These are phyloP conservation scores for Penicillium sp. DNA, from an alignment of 2,329 filamentous ascomycete genomes.

Conservation along the genomic window DNA sequence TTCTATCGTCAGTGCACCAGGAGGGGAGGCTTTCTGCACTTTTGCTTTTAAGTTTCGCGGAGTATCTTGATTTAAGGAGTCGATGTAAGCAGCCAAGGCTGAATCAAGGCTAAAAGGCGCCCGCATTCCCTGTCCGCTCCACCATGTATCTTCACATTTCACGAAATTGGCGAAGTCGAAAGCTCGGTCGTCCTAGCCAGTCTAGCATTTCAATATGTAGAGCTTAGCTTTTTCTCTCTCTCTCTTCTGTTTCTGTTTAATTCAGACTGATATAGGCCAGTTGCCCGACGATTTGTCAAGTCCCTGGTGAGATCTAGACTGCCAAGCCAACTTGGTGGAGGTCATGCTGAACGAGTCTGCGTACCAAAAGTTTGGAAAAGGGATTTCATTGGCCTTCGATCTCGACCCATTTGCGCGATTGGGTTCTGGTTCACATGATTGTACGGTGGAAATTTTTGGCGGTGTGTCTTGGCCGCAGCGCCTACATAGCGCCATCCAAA, in stretches of 20 bases:
- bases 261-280: no score
- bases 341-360: no score
- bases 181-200: background rate
- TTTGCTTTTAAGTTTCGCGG: constrained; percentile 2
- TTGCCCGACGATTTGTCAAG: no score
- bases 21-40: background rate
- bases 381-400: no score
- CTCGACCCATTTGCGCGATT: no score
- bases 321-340: no score
- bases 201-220: background rate
- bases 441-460: no score
- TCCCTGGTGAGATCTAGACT: no score
- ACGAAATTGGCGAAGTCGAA: background rate
- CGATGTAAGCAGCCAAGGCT: background rate
- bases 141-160: background rate
- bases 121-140: background rate
- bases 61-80: background rate
- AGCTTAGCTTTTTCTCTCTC: background rate
- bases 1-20: background rate
- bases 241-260: background rate
- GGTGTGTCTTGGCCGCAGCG: no score
- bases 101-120: background rate
- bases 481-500: no score
- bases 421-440: no score
- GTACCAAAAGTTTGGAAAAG: no score